Evolutionary conservation across 768 basidiomycete genomes (phyloP).

Genomic region (Hemileccinum impolitum): DNA sequence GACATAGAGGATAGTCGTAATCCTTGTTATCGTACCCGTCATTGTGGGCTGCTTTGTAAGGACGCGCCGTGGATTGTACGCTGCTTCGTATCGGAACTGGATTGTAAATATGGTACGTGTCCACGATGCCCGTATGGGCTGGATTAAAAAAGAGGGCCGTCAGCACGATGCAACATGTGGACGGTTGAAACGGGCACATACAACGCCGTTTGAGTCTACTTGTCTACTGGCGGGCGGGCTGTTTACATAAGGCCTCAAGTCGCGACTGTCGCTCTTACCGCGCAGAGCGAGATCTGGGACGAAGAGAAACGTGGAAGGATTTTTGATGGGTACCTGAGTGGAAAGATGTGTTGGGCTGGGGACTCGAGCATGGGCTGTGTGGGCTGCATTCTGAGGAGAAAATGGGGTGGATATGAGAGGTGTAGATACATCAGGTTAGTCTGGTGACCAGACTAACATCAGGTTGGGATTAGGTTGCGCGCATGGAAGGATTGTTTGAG

Average conservation of each 20-base stretch:
- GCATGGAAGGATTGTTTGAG: too few species aligned
- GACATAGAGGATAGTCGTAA: conserved; percentile 96
- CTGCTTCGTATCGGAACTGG: conserved; percentile 94
- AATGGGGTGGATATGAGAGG: conserved; percentile 52
- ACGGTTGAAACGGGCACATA: conserved; percentile 39
- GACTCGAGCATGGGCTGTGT: conserved; percentile 51
- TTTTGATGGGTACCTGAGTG: conserved; percentile 45
- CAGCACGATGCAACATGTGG: conserved; percentile 7
- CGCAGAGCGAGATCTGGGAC: conserved; percentile 79
- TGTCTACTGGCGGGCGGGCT: conserved; percentile 60
- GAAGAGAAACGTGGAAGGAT: conserved; percentile 68
- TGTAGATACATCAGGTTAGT: conserved; percentile 49
- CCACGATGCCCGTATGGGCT: conserved; percentile 70
- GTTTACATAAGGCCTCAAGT: conserved; percentile 76
- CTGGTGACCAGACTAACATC: too few species aligned
- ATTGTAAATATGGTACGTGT: conserved; percentile 94
- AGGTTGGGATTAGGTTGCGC: too few species aligned
- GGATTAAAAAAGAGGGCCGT: conserved; percentile 1
- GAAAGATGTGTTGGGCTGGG: conserved; percentile 55
- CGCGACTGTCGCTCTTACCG: conserved; percentile 65
- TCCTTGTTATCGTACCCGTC: conserved; percentile 99
- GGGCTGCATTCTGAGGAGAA: conserved; percentile 46
- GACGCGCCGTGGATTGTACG: conserved; percentile 93
- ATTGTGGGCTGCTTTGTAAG: conserved; percentile 93
- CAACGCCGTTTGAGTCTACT: conserved; percentile 72